phyloP scores from a whole-genome alignment of 192 early-diverging fungal genomes.

The Jimgerdemannia flammicorona region DNA sequence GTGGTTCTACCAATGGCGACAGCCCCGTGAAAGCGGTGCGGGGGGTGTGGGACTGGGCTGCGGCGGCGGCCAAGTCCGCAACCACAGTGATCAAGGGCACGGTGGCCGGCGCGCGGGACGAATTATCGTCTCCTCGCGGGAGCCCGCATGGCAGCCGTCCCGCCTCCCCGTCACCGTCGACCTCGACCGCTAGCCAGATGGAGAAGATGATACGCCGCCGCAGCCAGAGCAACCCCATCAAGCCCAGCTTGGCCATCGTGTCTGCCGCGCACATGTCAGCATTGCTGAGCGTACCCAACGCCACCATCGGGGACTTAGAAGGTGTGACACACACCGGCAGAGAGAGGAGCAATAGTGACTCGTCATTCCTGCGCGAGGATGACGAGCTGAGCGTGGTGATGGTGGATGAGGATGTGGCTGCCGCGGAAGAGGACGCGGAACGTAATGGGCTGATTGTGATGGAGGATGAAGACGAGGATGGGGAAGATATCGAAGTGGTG shows the following conservation, averaged over 20 bases:
- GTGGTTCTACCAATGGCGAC: background rate
- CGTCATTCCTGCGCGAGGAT: background rate
- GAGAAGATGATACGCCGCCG: slow-evolving; percentile 18
- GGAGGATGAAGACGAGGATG: background rate
- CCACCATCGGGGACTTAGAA: background rate
- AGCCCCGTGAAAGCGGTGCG: background rate
- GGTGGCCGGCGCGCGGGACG: background rate
- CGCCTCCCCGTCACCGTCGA: background rate
- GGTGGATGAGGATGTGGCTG: background rate
- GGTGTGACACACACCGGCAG: background rate
- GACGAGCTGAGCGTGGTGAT: slow-evolving; percentile 1
- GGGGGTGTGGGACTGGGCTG: background rate
- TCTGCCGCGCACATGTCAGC: background rate
- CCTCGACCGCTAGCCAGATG: background rate
- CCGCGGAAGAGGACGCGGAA: background rate
- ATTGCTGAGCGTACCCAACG: background rate
- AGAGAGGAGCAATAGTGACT: background rate
- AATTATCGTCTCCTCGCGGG: background rate
- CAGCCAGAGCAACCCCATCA: slow-evolving; percentile 21
- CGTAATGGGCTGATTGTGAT: background rate
- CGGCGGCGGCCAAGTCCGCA: background rate
- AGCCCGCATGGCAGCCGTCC: background rate
- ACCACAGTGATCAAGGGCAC: background rate
- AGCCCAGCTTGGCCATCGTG: slow-evolving; percentile 8
- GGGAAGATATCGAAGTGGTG: background rate